Evolutionary conservation across 2,329 filamentous ascomycete genomes (phyloP), one percentile per base, ranked within the genome.

Genomic region (Neopestalotiopsis clavispora): DNA sequence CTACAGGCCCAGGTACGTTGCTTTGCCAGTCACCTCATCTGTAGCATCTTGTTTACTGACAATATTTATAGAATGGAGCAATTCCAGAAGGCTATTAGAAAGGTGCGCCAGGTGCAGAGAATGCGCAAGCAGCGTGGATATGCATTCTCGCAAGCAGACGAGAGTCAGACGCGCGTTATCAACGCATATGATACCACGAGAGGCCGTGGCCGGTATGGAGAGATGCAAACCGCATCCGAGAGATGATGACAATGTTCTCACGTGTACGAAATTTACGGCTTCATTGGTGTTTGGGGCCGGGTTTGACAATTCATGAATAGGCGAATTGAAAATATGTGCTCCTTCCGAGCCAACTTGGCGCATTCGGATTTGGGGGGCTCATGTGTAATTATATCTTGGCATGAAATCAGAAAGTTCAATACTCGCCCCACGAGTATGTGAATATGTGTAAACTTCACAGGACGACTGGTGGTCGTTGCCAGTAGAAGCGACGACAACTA

Each of bases 41-140:
- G 58, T 69, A 52, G 69, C 14, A 34, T 67, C 20, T 64, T 72
- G n/a, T 14, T 20, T 59, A 34, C 74, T 78, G 67, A 79, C 66
- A 49, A 32, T 5, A 4, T 32, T 61, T n/a, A 71, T 72, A 95
- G 93, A 78, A 99, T 99, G 96, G 96, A 99, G 78, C 96, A 99
- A 83, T 99, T 99, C 86, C 96, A 99, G 83, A 99, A 99, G 83
- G 96, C 96, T 28, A 98, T 99, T 78, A 92, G 96, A 76, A 99
- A 99, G 84, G 96, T 99, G 66, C 90, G 96, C 65, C 96, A 99
- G 82, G 96, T 98, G 56, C 96, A 98, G 83, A 93, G 96, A 72
- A 99, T 98, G 96, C 94, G 96, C 79, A 99, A 99, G 84, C 96
- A 99, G 84, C 92, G 96, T 77, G 96, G 96, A 42, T 99, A 99